These are phyloP conservation scores for Calvatia gigantea DNA, from an alignment of 768 basidiomycete species.

Conservation along the genomic window DNA sequence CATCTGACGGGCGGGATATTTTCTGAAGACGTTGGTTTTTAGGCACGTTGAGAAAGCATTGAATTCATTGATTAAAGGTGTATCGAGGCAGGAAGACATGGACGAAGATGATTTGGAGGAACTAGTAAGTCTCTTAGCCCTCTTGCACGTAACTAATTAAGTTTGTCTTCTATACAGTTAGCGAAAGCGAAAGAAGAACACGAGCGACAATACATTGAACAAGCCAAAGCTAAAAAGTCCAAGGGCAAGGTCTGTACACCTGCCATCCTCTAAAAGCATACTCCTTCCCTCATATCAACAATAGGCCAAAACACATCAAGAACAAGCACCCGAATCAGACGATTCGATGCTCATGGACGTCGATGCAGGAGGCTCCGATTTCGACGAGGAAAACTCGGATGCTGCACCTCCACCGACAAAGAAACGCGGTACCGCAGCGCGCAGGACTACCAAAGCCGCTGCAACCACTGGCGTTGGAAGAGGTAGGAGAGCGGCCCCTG, in stretches of 20 bases:
- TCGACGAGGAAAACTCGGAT: constrained; percentile 50
- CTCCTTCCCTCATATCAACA: background rate
- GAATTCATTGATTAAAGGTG: constrained; percentile 61
- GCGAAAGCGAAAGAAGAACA: constrained; percentile 67
- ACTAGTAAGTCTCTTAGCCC: constrained; percentile 36
- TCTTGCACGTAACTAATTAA: background rate
- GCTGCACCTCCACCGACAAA: constrained; percentile 37
- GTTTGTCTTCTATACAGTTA: constrained; percentile 37
- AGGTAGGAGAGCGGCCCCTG: constrained; percentile 19
- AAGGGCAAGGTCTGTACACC: constrained; percentile 42
- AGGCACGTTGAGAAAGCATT: constrained; percentile 68
- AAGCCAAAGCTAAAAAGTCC: constrained; percentile 29
- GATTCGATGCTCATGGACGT: constrained; percentile 83
- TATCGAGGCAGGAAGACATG: constrained; percentile 59
- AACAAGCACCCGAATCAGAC: constrained; percentile 49
- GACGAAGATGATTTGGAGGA: constrained; percentile 78
- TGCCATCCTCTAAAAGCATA: background rate
- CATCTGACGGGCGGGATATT: background rate
- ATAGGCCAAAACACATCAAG: constrained; percentile 52
- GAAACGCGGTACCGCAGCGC: constrained; percentile 33
- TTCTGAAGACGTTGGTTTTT: constrained; percentile 9
- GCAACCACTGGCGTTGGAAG: constrained; percentile 35
- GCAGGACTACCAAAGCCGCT: constrained; percentile 23
- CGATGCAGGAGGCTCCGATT: constrained; percentile 53
- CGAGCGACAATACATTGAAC: constrained; percentile 59